Conservation (phyloP, 73 alveolate species). For the Paramecium tetraurelia region DNA sequence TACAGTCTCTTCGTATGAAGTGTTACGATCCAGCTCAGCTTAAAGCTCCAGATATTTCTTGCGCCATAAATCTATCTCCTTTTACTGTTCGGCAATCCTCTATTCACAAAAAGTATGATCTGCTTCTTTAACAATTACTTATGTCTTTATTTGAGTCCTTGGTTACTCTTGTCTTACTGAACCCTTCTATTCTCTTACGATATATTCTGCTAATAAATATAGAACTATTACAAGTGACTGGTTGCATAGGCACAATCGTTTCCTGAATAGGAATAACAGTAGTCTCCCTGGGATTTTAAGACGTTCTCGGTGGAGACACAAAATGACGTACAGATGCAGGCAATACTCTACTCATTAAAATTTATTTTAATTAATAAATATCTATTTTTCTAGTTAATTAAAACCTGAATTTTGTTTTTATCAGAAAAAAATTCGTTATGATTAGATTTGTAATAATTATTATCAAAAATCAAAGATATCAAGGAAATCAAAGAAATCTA, state of each 20-base stretch:
- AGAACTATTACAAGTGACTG: slow-evolving; percentile 1
- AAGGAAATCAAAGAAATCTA: too few species aligned
- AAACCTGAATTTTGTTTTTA: background rate
- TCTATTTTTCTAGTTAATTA: background rate
- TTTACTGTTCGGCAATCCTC: background rate
- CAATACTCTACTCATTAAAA: slow-evolving; percentile 30
- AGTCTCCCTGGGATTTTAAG: slow-evolving; percentile 24
- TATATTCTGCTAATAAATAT: background rate
- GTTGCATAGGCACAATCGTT: slow-evolving; percentile 37
- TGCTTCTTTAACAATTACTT: slow-evolving; percentile 33
- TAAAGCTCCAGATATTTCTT: slow-evolving; percentile 30
- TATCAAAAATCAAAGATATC: background rate
- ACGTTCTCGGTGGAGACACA: slow-evolving; percentile 45
- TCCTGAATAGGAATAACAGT: slow-evolving; percentile 15
- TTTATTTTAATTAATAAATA: slow-evolving; percentile 14
- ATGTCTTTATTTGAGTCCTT: background rate
- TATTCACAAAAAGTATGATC: slow-evolving; percentile 45
- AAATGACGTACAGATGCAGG: slow-evolving; percentile 32
- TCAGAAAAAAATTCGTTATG: background rate
- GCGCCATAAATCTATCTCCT: slow-evolving; percentile 21
- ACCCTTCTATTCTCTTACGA: slow-evolving; percentile 7
- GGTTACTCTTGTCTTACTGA: background rate
- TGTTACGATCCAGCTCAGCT: slow-evolving; percentile 24
- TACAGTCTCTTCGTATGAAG: slow-evolving; percentile 27
- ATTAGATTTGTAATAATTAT: background rate